Base-by-base conservation (phyloP, 2,329 filamentous ascomycete species). In the Macrophomina pseudophaseolina region DNA sequence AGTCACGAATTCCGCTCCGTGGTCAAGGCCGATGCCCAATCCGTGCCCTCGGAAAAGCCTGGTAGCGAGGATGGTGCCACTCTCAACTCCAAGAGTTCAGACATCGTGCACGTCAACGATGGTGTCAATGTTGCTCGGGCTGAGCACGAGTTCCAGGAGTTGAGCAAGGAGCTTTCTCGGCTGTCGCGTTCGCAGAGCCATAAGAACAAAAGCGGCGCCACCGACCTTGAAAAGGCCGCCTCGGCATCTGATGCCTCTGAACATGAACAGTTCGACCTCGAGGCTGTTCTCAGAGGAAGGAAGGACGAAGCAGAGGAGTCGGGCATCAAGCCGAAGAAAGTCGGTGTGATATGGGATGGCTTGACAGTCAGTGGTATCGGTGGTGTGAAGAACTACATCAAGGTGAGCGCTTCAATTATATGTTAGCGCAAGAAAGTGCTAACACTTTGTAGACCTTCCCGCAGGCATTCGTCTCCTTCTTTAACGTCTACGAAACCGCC, bases 241-340 rank as follows among this genome's bases (percentile, higher is more conserved):
- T 64, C 68, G 7, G 72, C 70, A 12, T 76, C 74, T 12, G 75
- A 76, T 0, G 78, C 78, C 33, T 76, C 69, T 38, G 80, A 70
- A 3, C 74, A 73, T 71, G 80, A 74, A 80, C 32, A 23, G 2
- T 97, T 95, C 77, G 90, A 97, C 74, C 82, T 97, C 44, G 91
- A 97, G 76, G 79, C 83, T 8, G 88, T 90, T 3, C 81, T 97
- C 68, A 87, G 91, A 52, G 91, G 92, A 2, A 88, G 88, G 65
- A 84, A 90, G 66, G 86, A 85, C 53, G 90, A 92, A 8, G 91
- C 93, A 73, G 85, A 86, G 68, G 88, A 90, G 69, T 91, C 91
- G 5, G 93, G 93, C 0, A 96, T 96, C 78, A 89, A 88, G 68
- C 84, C 88, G 5, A 96, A 96, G 81, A 88, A 90, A 71, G 77